Conservation (phyloP, 495 filamentous ascomycete species). For the Barbatosphaeria neglecta region DNA sequence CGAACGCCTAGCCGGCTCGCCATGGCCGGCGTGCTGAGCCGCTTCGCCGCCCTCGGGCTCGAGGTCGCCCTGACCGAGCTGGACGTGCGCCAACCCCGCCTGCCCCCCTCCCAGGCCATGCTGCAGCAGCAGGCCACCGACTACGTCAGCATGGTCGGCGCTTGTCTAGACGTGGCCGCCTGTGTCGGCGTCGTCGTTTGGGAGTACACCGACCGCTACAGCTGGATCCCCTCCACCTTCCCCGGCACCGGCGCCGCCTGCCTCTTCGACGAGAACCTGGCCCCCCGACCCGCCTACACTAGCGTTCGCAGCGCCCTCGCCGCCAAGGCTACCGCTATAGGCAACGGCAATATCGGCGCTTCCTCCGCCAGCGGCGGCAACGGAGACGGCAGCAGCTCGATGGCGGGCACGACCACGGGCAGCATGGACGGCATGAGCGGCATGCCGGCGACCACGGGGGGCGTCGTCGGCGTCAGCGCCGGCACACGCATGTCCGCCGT, state of each 20-base stretch:
- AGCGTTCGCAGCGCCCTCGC: conserved; percentile 24
- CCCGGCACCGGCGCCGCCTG: conserved; percentile 40
- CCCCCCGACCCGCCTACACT: conserved; percentile 44
- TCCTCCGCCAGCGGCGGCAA: neutral
- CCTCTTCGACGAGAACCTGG: conserved; percentile 40
- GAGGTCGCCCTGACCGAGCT: conserved; percentile 55
- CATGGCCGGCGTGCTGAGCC: conserved; percentile 25
- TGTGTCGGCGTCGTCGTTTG: conserved; percentile 57
- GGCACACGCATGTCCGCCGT: too few relatives aligned
- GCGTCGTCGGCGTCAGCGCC: too few relatives aligned
- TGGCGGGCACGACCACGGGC: neutral
- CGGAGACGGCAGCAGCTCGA: neutral
- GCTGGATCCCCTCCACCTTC: conserved; percentile 39
- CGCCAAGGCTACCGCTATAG: conserved; percentile 3
- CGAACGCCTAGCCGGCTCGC: conserved; percentile 27
- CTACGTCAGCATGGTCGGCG: conserved; percentile 40
- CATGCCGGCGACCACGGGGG: neutral
- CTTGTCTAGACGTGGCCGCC: conserved; percentile 39
- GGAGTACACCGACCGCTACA: conserved; percentile 52
- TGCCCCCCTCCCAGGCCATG: conserved; percentile 23
- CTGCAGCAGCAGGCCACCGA: conserved; percentile 42
- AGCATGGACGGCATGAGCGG: neutral
- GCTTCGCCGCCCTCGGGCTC: conserved; percentile 35
- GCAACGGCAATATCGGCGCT: neutral
- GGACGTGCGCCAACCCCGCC: conserved; percentile 39